A percentile compares a stretch with the other conserved stretches of the same genome.
Evolutionary conservation across 352 stramenopile species (phyloP).

Genomic region (Pythium myriotylum): DNA sequence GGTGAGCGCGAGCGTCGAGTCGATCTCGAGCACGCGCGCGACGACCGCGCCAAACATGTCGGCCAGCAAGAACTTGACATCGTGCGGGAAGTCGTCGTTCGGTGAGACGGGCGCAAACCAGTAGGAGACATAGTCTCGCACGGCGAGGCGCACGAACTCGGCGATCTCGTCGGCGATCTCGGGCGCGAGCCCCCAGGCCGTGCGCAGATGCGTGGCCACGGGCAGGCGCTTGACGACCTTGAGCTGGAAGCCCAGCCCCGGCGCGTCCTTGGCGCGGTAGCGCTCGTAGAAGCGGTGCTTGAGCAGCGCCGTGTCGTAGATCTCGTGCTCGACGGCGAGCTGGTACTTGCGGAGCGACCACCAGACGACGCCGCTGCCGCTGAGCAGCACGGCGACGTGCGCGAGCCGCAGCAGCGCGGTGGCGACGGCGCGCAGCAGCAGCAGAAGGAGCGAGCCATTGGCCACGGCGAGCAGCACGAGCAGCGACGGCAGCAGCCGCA

Average conservation of each 20-base stretch:
- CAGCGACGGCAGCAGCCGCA: slow-evolving; percentile 30
- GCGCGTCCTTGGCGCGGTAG: slow-evolving; percentile 38
- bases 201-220: slow-evolving; percentile 62
- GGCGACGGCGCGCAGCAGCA: slow-evolving; percentile 1
- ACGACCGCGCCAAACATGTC: slow-evolving; percentile 61
- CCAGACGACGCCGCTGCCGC: slow-evolving; percentile 58
- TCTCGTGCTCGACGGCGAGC: slow-evolving; percentile 61
- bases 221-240: slow-evolving; percentile 60
- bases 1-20: slow-evolving; percentile 66
- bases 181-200: slow-evolving; percentile 50
- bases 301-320: slow-evolving; percentile 49
- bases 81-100: slow-evolving; percentile 68
- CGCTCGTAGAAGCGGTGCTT: slow-evolving; percentile 57
- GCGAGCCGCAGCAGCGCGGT: slow-evolving; percentile 31
- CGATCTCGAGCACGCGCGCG: slow-evolving; percentile 65
- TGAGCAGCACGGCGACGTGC: slow-evolving; percentile 49
- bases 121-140: slow-evolving; percentile 64
- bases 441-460: slow-evolving; percentile 6
- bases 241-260: slow-evolving; percentile 55
- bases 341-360: slow-evolving; percentile 66
- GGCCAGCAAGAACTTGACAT: slow-evolving; percentile 66
- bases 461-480: slow-evolving; percentile 24
- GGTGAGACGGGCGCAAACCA: slow-evolving; percentile 72
- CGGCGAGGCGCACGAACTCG: slow-evolving; percentile 43
- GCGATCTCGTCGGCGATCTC: slow-evolving; percentile 71